Conservation (phyloP, 2,329 filamentous ascomycete genomes). For the Ophiosphaerella narmari region DNA sequence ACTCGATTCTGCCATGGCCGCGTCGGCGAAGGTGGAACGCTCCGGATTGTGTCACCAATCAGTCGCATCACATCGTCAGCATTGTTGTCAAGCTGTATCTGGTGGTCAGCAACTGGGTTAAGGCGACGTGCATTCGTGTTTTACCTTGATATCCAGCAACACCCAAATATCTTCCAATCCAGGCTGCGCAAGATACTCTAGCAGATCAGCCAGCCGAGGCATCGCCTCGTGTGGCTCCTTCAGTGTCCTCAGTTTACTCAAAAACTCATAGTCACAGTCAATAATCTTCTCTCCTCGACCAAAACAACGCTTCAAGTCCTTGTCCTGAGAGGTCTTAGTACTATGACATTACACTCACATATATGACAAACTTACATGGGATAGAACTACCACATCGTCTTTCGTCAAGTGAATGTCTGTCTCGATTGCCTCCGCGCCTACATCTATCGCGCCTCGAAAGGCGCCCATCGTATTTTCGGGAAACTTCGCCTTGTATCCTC, state of each 20-base stretch:
- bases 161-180: slow-evolving; percentile 74
- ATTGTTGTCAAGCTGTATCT: slow-evolving; percentile 67
- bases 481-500: slow-evolving; percentile 75
- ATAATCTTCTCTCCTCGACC: slow-evolving; percentile 72
- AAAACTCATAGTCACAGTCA: slow-evolving; percentile 76
- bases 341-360: background rate
- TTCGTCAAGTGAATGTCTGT: slow-evolving; percentile 83
- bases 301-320: slow-evolving; percentile 78
- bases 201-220: slow-evolving; percentile 73
- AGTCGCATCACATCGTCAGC: slow-evolving; percentile 71
- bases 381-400: slow-evolving; percentile 83
- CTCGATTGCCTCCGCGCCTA: slow-evolving; percentile 81
- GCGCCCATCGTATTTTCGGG: slow-evolving; percentile 88
- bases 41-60: slow-evolving; percentile 67
- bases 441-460: slow-evolving; percentile 73
- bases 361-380: slow-evolving; percentile 63
- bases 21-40: slow-evolving; percentile 49
- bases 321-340: slow-evolving; percentile 60
- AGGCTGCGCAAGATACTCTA: slow-evolving; percentile 70
- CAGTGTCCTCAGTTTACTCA: slow-evolving; percentile 70
- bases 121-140: background rate
- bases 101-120: slow-evolving; percentile 4
- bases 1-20: slow-evolving; percentile 73
- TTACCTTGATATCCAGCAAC: slow-evolving; percentile 84
- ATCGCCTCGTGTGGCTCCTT: slow-evolving; percentile 71